Percentiles rank a stretch among this genome's conserved stretches.
Conservation (phyloP, 2,329 filamentous ascomycete genomes). For the Botrytis tulipae region DNA sequence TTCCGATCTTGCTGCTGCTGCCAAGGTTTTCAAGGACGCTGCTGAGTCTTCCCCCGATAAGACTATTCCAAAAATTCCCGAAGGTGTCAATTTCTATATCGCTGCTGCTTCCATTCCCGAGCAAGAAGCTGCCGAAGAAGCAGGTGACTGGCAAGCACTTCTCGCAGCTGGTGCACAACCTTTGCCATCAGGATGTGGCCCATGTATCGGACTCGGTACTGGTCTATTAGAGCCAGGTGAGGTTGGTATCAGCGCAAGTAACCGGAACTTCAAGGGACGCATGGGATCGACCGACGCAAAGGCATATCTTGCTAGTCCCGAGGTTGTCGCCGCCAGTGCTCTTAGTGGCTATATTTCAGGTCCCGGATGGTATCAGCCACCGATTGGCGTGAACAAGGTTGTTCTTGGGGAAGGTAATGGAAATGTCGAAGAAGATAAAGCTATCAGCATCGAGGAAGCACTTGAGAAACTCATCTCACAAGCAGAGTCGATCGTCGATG, state of each 20-base stretch:
- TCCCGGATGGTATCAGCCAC: slow-evolving; percentile 74
- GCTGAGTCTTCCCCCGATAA: slow-evolving; percentile 57
- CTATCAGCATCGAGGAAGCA: slow-evolving; percentile 65
- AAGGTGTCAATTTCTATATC: slow-evolving; percentile 82
- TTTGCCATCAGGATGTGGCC: slow-evolving; percentile 73
- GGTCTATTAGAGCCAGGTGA: slow-evolving; percentile 83
- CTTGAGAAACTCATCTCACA: slow-evolving; percentile 70
- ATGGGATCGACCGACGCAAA: slow-evolving; percentile 81
- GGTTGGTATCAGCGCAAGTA: slow-evolving; percentile 78
- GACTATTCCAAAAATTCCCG: slow-evolving; percentile 63
- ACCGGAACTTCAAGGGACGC: slow-evolving; percentile 88
- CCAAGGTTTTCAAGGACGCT: slow-evolving; percentile 80
- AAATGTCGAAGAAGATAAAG: slow-evolving; percentile 60
- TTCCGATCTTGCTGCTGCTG: slow-evolving; percentile 79
- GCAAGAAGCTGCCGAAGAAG: slow-evolving; percentile 72
- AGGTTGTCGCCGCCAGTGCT: slow-evolving; percentile 89
- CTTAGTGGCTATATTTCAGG: slow-evolving; percentile 69
- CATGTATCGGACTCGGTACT: slow-evolving; percentile 78
- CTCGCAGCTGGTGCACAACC: slow-evolving; percentile 74
- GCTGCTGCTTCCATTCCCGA: slow-evolving; percentile 80
- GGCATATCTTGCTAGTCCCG: slow-evolving; percentile 84
- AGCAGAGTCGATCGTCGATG: slow-evolving; percentile 52
- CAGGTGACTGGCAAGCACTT: slow-evolving; percentile 82
- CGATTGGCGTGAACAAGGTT: slow-evolving; percentile 65
- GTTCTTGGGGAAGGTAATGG: slow-evolving; percentile 71